Percentiles rank a stretch among this genome's conserved stretches.
Evolutionary conservation across 169 alveolate species (phyloP).

Genomic region (Cryptosporidium viatorum): DNA sequence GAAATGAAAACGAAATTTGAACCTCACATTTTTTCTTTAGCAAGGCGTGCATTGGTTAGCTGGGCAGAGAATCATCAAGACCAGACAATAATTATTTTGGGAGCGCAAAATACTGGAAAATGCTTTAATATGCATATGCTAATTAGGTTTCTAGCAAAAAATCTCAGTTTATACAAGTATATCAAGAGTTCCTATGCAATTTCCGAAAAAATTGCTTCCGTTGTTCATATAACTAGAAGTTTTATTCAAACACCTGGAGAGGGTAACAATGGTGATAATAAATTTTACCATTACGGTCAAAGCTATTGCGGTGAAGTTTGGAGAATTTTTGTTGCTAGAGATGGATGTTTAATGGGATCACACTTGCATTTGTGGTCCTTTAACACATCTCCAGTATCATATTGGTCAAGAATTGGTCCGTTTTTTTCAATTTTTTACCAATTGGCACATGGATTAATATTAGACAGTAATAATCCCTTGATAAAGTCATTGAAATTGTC

Average conservation of each 20-base stretch:
- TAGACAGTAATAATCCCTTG: conserved; percentile 46
- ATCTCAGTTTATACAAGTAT: conserved; percentile 60
- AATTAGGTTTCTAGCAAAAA: conserved; percentile 50
- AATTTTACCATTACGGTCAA: conserved; percentile 27
- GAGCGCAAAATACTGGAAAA: conserved; percentile 53
- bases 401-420: conserved; percentile 30
- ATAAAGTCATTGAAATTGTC: conserved; percentile 27
- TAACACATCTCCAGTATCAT: conserved; percentile 40
- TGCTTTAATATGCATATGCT: conserved; percentile 66
- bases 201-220: conserved; percentile 55
- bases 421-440: conserved; percentile 66
- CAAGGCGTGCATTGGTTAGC: conserved; percentile 51
- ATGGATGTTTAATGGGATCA: conserved; percentile 38
- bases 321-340: conserved; percentile 66
- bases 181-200: conserved; percentile 48
- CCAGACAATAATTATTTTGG: conserved; percentile 57
- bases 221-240: conserved; percentile 52
- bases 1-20: conserved; percentile 71
- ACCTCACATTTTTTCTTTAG: conserved; percentile 63
- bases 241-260: conserved; percentile 71
- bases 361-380: conserved; percentile 55
- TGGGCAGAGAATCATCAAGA: conserved; percentile 55
- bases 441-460: conserved; percentile 63
- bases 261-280: conserved; percentile 7
- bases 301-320: conserved; percentile 60